Evolutionary conservation across 2,329 filamentous ascomycete species (phyloP), one percentile per base, ranked within the genome.

Genomic region (Penicillium sclerotigenum): DNA sequence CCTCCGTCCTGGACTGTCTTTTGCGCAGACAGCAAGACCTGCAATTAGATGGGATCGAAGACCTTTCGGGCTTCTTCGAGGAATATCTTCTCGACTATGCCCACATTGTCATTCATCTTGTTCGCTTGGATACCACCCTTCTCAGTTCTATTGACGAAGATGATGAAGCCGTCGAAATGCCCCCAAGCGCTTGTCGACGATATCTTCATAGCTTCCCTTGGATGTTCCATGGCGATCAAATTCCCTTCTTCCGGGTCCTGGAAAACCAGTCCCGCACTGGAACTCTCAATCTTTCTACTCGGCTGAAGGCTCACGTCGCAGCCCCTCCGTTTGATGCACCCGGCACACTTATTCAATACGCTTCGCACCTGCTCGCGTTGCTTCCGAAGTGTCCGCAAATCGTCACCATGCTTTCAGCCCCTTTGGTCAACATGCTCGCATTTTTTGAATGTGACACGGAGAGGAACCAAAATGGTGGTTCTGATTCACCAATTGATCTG

Each of bases 11-110:
- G 22, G 75, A 79, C 54, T 59, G 58, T 41, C 57, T 80, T 28
- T 59, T 79, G 47, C 71, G 73, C 53, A 69, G 78, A 66, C 55
- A 60, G 28, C 60, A 67, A 20, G 63, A 68, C 46, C 64, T 76
- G 34, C 66, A 68, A 33, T 63, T 68, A 11, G 66, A 73, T 43
- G 66, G 71, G 46, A 69, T 67, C 14, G 58, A 64, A 11, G 67
- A 66, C 4, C 57, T 63, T 7, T 70, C 70, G 61, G 41, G 45
- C 13, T 71, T 68, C 45, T 55, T 79, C n/a, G 72, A 77, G 56
- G 71, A 74, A 26, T 76, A 79, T 47, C 69, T 79, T 46, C 61
- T 73, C 13, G 64, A 69, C 37, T 80, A 70, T 60, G 69, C 70
- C 34, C 71, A 67, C 24, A 66, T 80, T 36, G 63, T 75, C 5